Base-by-base conservation (phyloP, 2,329 filamentous ascomycete genomes). In the Boeremia exigua region DNA sequence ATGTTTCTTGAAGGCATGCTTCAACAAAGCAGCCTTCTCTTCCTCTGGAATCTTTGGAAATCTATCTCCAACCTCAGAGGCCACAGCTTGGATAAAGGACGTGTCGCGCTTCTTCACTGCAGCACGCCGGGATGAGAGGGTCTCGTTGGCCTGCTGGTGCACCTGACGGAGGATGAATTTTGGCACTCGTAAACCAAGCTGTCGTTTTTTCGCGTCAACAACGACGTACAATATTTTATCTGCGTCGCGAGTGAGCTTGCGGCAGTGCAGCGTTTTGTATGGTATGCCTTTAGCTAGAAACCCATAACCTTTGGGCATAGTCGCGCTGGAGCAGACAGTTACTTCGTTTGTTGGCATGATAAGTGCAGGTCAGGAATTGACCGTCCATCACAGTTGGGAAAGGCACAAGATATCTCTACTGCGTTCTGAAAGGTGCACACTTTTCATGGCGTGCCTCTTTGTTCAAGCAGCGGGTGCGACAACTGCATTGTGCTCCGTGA, bases 1-100 rank as follows among this genome's bases (percentile, higher is more conserved):
- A 19, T 74, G 59, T 66, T 83, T 84, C 60, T 71, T 62, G 59
- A 81, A 77, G 0, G 81, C 75, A 36, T 78, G 77, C 36, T 59
- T 69, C 2, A 82, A 60, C 11, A 83, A 69, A 3, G 54, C 49
- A 0, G 71, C 61, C 10, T 76, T 59, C 3, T 75, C 74, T 0
- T 56, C 51, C 1, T 60, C 47, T 0, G 82, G 82, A 1, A 80
- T 76, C 0, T 64, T 59, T 0, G 80, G 78, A 53, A 80, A 84
- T 4, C 75, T 64, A 0, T 55, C 58, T 4, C 69, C 25, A 4
- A 84, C 55, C 6, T 76, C 75, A 1, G 60, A 58, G 14, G 54
- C 56, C 4, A 68, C 71, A 38, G 67, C 58, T 17, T 58, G 49
- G 6, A 72, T 46, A 0, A 65, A 49, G 8, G 54, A 38, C 0